Evolutionary conservation across 805 yeast species (phyloP), one percentile per base, ranked within the genome.

Genomic region (Zygosaccharomyces siamensis): DNA sequence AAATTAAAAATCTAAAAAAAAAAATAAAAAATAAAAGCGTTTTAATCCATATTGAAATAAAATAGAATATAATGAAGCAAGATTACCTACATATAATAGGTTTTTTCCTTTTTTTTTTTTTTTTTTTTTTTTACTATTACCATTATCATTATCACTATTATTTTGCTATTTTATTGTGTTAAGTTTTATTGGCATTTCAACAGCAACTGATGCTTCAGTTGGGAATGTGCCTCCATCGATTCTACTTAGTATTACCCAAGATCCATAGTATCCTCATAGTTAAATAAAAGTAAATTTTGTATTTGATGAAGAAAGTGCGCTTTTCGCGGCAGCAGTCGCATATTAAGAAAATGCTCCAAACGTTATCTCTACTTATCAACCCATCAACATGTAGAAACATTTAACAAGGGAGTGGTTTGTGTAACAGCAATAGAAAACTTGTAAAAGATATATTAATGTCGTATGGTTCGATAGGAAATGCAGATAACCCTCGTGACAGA

Each of bases 381-480:
- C 8, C 20, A 14, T 14, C 11, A 5, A 3, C 8, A 33, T 10
- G 2, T 7, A 2, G 28, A 5, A 26, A 26, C 24, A 10, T 33
- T 14, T 33, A 11, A 21, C 37, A 33, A 33, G 20, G 20, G 20
- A 14, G 20, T 8, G 20, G 37, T 33, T 14, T 3, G 20, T 33
- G 11, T n/a, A 7, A 33, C 2, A 33, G 21, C 11, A 28, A 10
- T 16, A 14, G 10, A n/a, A 37, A 12, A 12, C 12, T 16, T 24
- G 28, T 14, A 39, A n/a, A 11, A 31, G 12, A 7, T 20, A 12
- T 14, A 43, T 16, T 30, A 18, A 51, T 51, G 55, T 28, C 48
- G 12, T 51, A 51, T 48, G 55, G 52, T 24, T 24, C 48, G 24
- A 28, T 41, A 12, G 39, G 43, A 26, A 44, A 24, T 10, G 28